phyloP scores from a whole-genome alignment of 2,329 filamentous ascomycete genomes.

The Aspergillus intermedius region DNA sequence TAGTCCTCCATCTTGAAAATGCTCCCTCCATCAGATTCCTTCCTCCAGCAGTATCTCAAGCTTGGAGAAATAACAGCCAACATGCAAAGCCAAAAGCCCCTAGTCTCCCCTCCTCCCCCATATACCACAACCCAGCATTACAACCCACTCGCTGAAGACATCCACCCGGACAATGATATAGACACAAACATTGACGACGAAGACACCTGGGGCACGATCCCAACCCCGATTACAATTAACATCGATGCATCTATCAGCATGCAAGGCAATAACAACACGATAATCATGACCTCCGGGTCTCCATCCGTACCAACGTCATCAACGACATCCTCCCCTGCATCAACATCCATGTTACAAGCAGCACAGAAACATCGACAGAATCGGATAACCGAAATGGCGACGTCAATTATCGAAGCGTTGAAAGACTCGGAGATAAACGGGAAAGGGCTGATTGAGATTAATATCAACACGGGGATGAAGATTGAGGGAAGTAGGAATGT shows the following conservation, averaged over 20 bases:
- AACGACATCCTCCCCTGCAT: neutral
- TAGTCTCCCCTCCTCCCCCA: constrained; percentile 17
- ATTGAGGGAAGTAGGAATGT: constrained; percentile 23
- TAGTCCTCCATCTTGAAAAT: constrained; percentile 10
- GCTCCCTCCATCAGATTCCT: constrained; percentile 23
- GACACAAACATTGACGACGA: constrained; percentile 9
- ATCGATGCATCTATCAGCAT: constrained; percentile 32
- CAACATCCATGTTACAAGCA: constrained; percentile 5
- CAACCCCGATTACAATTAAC: constrained; percentile 22
- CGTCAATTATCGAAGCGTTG: constrained; percentile 18
- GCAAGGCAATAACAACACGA: constrained; percentile 27
- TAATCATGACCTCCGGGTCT: constrained; percentile 18
- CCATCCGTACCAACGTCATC: constrained; percentile 1
- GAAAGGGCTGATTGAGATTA: constrained; percentile 14
- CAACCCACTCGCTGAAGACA: constrained; percentile 2
- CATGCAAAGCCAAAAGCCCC: constrained; percentile 7
- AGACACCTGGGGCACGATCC: constrained; percentile 1
- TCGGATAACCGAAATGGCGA: constrained; percentile 20
- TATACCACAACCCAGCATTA: constrained; percentile 10
- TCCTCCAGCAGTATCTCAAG: constrained; percentile 23
- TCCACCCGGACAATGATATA: constrained; percentile 4
- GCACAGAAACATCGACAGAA: constrained; percentile 16
- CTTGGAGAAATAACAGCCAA: constrained; percentile 17
- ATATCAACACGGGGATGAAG: constrained; percentile 24
- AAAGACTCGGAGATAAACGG: constrained; percentile 1